Conservation (phyloP, 225 moss, liverwort and hornwort species). For the Polytrichum commune region DNA sequence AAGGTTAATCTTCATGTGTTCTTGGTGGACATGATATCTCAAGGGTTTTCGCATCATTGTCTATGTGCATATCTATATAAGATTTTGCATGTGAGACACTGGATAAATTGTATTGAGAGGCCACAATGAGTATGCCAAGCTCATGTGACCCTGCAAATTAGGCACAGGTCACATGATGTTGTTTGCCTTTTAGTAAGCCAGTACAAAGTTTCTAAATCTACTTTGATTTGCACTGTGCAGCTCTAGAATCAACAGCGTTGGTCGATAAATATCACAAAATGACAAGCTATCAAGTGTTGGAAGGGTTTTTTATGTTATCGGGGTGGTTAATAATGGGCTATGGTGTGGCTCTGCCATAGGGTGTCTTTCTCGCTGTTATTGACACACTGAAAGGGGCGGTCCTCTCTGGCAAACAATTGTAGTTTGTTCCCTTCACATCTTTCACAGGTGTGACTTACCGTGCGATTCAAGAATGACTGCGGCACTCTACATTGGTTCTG, state of each 20-base stretch:
- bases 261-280: background rate
- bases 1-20: background rate
- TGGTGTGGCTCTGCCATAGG: conserved; percentile 30
- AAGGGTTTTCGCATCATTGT: background rate
- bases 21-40: background rate
- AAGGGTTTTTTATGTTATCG: too few relatives aligned
- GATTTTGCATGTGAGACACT: too few relatives aligned
- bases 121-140: background rate
- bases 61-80: too few relatives aligned
- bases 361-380: conserved; percentile 85
- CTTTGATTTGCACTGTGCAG: background rate
- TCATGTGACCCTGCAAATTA: too few relatives aligned
- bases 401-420: conserved; percentile 28
- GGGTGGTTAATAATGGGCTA: too few relatives aligned
- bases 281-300: too few relatives aligned
- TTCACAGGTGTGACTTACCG: too few relatives aligned
- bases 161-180: background rate
- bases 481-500: too few relatives aligned
- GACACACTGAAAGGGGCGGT: conserved; percentile 72
- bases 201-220: background rate
- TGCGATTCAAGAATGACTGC: too few relatives aligned
- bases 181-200: background rate
- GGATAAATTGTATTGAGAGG: too few relatives aligned
- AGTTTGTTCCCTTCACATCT: background rate
- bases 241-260: background rate